Percentiles rank a stretch among this genome's conserved stretches.
These are phyloP conservation scores for Pythium guiyangense DNA, from an alignment of 352 stramenopile genomes.

Conservation along the genomic window DNA sequence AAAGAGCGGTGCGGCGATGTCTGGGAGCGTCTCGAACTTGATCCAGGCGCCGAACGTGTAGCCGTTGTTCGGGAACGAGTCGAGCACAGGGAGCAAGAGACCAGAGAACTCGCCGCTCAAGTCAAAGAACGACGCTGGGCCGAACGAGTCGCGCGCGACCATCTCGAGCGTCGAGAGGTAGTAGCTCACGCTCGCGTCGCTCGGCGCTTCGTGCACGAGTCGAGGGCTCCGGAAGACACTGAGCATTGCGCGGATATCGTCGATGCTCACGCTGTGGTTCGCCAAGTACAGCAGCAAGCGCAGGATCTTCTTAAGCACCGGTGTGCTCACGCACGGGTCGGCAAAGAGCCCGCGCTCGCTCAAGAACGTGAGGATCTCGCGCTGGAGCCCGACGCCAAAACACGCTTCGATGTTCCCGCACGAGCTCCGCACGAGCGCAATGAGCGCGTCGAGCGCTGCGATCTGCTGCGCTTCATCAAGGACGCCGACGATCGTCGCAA, in stretches of 20 bases:
- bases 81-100: constrained; percentile 58
- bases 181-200: constrained; percentile 69
- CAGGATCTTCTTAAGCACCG: constrained; percentile 76
- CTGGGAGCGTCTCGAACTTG: constrained; percentile 73
- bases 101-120: constrained; percentile 76
- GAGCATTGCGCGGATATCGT: constrained; percentile 82
- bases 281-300: constrained; percentile 72
- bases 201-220: constrained; percentile 59
- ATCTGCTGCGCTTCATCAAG: constrained; percentile 66
- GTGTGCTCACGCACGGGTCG: constrained; percentile 46
- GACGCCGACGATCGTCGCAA: constrained; percentile 59
- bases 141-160: constrained; percentile 80
- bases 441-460: constrained; percentile 60
- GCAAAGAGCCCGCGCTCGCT: constrained; percentile 62
- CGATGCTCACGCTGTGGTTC: constrained; percentile 71
- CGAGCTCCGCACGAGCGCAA: constrained; percentile 71
- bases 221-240: constrained; percentile 67
- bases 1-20: constrained; percentile 69
- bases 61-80: constrained; percentile 71
- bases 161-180: constrained; percentile 83
- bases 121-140: constrained; percentile 79
- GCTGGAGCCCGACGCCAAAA: constrained; percentile 59
- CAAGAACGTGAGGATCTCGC: constrained; percentile 69
- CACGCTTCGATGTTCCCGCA: constrained; percentile 77
- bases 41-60: constrained; percentile 87